Evolutionary conservation across 352 stramenopile species (phyloP), one percentile per base, ranked within the genome.

Genomic region (Pythium monospermum): DNA sequence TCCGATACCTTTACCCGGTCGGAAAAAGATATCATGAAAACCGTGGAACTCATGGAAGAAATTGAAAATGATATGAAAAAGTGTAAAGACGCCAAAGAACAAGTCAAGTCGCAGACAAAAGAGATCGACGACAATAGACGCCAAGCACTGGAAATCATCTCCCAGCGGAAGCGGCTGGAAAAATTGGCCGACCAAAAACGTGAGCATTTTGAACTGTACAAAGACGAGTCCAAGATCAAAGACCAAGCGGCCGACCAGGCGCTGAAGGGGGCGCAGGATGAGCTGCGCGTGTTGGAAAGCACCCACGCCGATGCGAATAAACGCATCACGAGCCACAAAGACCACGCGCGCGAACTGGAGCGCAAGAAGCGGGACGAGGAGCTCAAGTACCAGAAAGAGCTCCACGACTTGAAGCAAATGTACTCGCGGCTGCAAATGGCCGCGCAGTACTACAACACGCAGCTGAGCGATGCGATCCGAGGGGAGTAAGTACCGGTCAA

Each of bases 171-270:
- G 64, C 77, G 83, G 1, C 43, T 85, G 33, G 74, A 90, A 42
- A 90, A 90, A 48, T 32, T 85, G 2, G 43, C 82, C 16, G 71
- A 84, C 41, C 76, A 87, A 35, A 89, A 90, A 52, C 83, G 69
- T 26, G 67, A 82, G 32, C 70, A 87, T 43, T 66, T 91, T 26
- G 66, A 80, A 32, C 71, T 67, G 28, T 87, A 73, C 56, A 85
- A 79, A 28, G 65, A 74, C n/a, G 80, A 94, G 40, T 66, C 68
- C 26, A 70, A 68, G 16, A 59, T 76, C 31, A 86, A 86, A 48
- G 77, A 88, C 27, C 66, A 79, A 53, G 73, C 71, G 1, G 72
- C 76, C 4, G 70, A 69, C 26, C 71, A 79, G 15, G 77, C 76
- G n/a, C 65, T 91, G 1, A 50, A 67, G 38, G 62, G 59, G 1